Conservation (phyloP, 805 yeast species). For the Saccharomyces mikatae region DNA sequence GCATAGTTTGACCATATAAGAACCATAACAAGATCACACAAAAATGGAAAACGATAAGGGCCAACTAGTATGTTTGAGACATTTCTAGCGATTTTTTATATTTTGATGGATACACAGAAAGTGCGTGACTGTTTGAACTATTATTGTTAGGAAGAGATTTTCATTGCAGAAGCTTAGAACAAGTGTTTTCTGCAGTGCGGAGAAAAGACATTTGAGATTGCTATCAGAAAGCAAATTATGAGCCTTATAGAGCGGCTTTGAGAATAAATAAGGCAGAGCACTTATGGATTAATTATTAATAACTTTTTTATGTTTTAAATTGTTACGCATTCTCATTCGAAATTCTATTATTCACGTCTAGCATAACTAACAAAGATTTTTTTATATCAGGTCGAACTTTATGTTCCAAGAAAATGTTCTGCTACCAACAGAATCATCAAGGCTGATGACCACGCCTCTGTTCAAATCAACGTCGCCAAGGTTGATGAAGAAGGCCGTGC, state of each 20-base stretch:
- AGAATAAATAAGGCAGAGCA: not conserved
- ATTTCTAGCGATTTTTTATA: not conserved
- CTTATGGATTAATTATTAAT: not conserved
- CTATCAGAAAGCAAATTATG: not conserved
- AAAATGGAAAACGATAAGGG: conserved; percentile 99
- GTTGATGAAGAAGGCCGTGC: conserved; percentile 96
- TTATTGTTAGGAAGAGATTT: not conserved
- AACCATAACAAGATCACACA: conserved; percentile 25
- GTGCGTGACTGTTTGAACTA: not conserved
- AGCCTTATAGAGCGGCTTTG: not conserved
- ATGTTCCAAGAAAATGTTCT: conserved; percentile 99
- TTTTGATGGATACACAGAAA: not conserved
- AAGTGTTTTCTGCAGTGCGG: not conserved
- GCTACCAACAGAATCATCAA: conserved; percentile 99
- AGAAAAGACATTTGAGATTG: not conserved
- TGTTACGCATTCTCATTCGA: conserved; percentile 14
- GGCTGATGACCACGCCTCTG: conserved; percentile 99
- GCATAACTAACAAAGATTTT: not conserved
- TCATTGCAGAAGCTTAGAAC: not conserved
- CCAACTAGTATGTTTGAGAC: conserved; percentile 75
- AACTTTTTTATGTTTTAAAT: not conserved
- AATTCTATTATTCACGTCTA: not conserved
- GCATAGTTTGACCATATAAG: not conserved
- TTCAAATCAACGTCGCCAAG: conserved; percentile 97
- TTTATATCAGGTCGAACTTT: conserved; percentile 84